Evolutionary conservation across 495 filamentous ascomycete genomes (phyloP), one percentile per base, ranked within the genome.

Genomic region (Hypoxylon cercidicola): DNA sequence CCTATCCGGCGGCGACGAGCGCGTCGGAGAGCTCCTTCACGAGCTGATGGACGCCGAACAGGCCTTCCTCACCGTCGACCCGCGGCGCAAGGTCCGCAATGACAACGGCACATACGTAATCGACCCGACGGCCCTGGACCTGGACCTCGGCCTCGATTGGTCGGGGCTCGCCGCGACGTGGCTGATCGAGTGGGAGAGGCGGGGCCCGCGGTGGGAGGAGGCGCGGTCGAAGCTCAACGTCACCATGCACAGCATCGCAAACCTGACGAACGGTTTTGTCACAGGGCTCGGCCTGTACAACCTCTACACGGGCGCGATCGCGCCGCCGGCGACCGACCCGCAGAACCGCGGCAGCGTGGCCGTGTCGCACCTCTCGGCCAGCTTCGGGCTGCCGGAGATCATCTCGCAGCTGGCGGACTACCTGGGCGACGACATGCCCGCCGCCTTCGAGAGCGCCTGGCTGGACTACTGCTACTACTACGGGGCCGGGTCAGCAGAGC

Each of bases 141-240:
- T 84, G 71, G 48, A 77, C 75, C 19, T 82, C 72, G 65, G 83
- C 0, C 77, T 79, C 6, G 81, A 84, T 63, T 84, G 80, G 78
- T 75, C 78, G 7, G 77, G 77, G 1, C 67, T 84, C 6, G 81
- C 81, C 2, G 72, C 71, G 10, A 77, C 73, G 1, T 84, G 79
- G 78, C 66, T 82, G 7, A 66, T 81, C 1, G 81, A 80, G 52
- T 82, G 79, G 80, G 80, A 82, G 56, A 66, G 81, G 3, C 77
- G 75, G 7, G 76, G 75, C 4, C 66, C 77, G 8, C 69, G 75
- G 12, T 81, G 79, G 80, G 64, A 78, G 45, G 74, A 81, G 55
- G 73, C 78, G 9, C 68, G 57, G 2, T 43, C 57, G 5, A 80
- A 80, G 50, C 56, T 82, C 15, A 75, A 70, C 35, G 62, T 61